Base-by-base conservation (phyloP, 2,329 filamentous ascomycete species). In the Aspergillus tamarii region DNA sequence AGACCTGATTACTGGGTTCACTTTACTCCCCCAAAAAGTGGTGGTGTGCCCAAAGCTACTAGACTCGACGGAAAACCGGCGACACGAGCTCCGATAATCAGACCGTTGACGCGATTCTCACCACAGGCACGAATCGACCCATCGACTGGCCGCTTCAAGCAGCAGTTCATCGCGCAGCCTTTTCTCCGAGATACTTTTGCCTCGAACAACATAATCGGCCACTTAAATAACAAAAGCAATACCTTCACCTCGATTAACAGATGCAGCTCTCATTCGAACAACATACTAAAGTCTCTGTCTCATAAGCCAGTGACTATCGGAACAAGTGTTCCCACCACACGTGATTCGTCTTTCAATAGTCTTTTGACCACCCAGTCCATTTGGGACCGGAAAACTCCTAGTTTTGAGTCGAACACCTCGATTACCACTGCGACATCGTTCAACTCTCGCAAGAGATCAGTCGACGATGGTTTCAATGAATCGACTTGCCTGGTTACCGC, bases 361-460 rank as follows among this genome's bases (percentile, higher is more conserved):
- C 28, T 62, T 7, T 43, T 60, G 12, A 65, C 59, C 14, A 54
- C 63, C 34, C 61, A 58, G 43, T 60, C 62, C 6, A 56, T 61
- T 9, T 62, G 62, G 19, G 55, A 63, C 26, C 41, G 60, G 28
- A 61, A 61, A 59, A 46, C 45, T 4, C 41, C 30, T 10, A 65
- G 60, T 32, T 64, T 67, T 30, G 61, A 65, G n/a, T 65, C 62
- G 5, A 23, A 41, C 9, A 64, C 64, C 7, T 62, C 66, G 12
- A 32, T 63, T 23, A 57, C 61, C 4, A 59, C 62, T 9, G 26
- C 52, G 4, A 52, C 59, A 8, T 62, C 63, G 3, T 57, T 39
- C 36, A 46, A 59, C 28, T 57, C 66, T 16, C 63, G 63, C 28
- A 69, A 69, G 57, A 64, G 65, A 53, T 63, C 61, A 7, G 55